These are phyloP conservation scores for Amaranthus cruentus DNA, from an alignment of 148 eudicot species.

Conservation along the genomic window DNA sequence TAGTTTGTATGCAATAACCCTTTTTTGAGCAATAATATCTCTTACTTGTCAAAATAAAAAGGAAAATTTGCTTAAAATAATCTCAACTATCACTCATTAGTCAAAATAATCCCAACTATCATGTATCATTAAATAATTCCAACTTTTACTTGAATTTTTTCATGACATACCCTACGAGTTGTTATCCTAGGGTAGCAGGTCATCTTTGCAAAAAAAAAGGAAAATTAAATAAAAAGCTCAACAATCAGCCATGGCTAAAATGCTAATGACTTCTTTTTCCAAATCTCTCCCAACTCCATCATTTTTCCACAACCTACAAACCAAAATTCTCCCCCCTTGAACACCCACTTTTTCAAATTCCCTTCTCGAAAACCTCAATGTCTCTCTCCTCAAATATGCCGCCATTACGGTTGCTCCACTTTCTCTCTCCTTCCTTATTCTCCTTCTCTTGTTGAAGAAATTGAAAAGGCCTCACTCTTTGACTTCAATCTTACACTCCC, in stretches of 20 bases:
- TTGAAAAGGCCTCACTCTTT: slow-evolving; percentile 83
- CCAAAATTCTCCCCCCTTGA: slow-evolving; percentile 16
- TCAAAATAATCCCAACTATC: too few relatives aligned
- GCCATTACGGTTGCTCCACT: slow-evolving; percentile 34
- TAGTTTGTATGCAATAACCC: too few relatives aligned
- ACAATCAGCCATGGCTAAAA: slow-evolving; percentile 54
- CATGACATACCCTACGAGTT: too few relatives aligned
- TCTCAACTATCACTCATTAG: too few relatives aligned
- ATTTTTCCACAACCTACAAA: slow-evolving; percentile 28
- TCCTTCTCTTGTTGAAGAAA: slow-evolving; percentile 68
- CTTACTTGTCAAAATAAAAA: too few relatives aligned
- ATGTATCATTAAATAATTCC: too few relatives aligned
- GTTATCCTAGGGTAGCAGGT: too few relatives aligned
- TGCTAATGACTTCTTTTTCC: slow-evolving; percentile 16
- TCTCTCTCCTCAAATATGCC: slow-evolving; percentile 26
- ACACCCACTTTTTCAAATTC: slow-evolving; percentile 24
- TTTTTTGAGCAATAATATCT: too few relatives aligned
- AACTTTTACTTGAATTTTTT: too few relatives aligned
- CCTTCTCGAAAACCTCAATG: slow-evolving; percentile 17
- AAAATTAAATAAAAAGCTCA: background rate
- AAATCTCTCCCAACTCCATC: background rate
- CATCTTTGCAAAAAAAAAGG: too few relatives aligned
- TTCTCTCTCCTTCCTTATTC: slow-evolving; percentile 37
- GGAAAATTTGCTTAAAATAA: too few relatives aligned
- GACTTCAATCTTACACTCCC: slow-evolving; percentile 92